phyloP scores from a whole-genome alignment of 139 green algal genomes.

The Chlamydomonas sp. region DNA sequence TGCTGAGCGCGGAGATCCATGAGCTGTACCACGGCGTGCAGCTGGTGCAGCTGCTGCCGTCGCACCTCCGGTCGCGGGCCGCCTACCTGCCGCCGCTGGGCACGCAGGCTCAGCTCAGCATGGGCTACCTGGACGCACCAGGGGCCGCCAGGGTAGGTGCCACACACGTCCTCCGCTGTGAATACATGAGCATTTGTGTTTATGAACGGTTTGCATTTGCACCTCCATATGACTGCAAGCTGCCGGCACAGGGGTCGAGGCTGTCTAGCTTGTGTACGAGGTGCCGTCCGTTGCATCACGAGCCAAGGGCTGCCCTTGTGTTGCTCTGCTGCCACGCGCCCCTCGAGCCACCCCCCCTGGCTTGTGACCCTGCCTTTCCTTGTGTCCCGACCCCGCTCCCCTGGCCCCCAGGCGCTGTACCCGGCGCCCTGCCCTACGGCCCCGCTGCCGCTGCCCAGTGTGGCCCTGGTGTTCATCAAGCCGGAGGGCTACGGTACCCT shows the following conservation, averaged over 20 bases:
- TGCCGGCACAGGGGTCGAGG: not conserved
- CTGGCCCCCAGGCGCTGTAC: not conserved
- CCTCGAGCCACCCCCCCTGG: not conserved
- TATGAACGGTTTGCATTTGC: too few relatives aligned
- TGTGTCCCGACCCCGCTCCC: too few relatives aligned
- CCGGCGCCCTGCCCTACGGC: too few relatives aligned
- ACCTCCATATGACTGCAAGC: too few relatives aligned
- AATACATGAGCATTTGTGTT: too few relatives aligned
- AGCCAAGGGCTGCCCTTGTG: too few relatives aligned
- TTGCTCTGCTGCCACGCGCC: not conserved
- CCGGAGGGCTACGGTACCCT: conserved; percentile 1
- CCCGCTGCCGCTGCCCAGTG: not conserved
- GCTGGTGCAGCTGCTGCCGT: conserved; percentile 14
- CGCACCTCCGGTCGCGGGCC: conserved; percentile 1
- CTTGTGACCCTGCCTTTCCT: too few relatives aligned
- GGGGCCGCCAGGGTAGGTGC: conserved; percentile 2
- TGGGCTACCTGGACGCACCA: conserved; percentile 15
- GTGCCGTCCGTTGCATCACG: too few relatives aligned
- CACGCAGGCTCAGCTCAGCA: not conserved
- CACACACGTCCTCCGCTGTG: too few relatives aligned
- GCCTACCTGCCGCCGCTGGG: conserved; percentile 21
- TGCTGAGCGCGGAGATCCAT: not conserved
- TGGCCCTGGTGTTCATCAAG: conserved; percentile 21
- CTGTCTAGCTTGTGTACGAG: not conserved
- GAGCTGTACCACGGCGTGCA: conserved; percentile 32